phyloP scores from a whole-genome alignment of 1,139 yeast species.

The Arxiozyma slooffiae region DNA sequence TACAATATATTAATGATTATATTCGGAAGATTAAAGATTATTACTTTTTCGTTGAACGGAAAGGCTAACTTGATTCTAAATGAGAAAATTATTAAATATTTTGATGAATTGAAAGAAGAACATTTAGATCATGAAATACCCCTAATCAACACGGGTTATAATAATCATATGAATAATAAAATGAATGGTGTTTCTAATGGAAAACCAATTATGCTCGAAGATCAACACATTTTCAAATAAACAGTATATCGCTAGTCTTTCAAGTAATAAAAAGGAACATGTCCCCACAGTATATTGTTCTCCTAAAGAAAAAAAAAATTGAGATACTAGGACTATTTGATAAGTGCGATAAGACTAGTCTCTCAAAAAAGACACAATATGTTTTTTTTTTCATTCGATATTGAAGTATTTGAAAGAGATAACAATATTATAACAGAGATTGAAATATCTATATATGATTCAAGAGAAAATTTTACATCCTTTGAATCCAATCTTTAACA shows the following conservation, averaged over 20 bases:
- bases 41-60: not conserved
- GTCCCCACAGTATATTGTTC: constrained; percentile 17
- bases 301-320: constrained; percentile 16
- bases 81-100: constrained; percentile 3
- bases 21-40: not conserved
- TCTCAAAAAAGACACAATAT: constrained; percentile 28
- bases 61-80: not conserved
- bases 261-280: constrained; percentile 12
- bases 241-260: not conserved
- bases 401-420: constrained; percentile 55
- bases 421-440: constrained; percentile 48
- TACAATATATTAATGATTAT: not conserved
- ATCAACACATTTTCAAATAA: constrained; percentile 1
- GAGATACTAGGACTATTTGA: constrained; percentile 18
- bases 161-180: too few species aligned
- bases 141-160: constrained; percentile 1
- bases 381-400: constrained; percentile 47
- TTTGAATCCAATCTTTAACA: constrained; percentile 29
- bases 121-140: not conserved
- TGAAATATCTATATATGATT: constrained; percentile 61
- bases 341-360: constrained; percentile 19
- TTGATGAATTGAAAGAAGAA: not conserved
- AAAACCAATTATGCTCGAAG: not conserved
- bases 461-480: constrained; percentile 32
- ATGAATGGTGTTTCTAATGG: too few species aligned